These are phyloP conservation scores for Nitzschia sp. DNA, from an alignment of 108 stramenopile genomes.

Conservation along the genomic window DNA sequence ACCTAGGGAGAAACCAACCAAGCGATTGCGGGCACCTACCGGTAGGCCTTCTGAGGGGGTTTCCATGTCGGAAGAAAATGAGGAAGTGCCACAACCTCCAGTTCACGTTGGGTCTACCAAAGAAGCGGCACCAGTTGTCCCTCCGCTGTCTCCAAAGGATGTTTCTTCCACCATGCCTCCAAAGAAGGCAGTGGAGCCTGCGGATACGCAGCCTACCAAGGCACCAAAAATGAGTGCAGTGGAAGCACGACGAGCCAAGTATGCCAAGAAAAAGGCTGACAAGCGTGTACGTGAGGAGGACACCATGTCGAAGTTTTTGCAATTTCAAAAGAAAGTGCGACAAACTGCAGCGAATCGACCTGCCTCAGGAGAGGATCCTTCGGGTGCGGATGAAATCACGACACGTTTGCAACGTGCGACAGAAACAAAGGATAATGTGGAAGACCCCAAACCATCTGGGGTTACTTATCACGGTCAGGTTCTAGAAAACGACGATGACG, in stretches of 20 bases:
- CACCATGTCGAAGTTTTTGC: constrained; percentile 60
- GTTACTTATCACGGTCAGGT: constrained; percentile 54
- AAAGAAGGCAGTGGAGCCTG: background rate
- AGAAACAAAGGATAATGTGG: background rate
- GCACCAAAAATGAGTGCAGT: constrained; percentile 39
- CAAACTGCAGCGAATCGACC: constrained; percentile 1
- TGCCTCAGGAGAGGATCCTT: background rate
- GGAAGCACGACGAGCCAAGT: constrained; percentile 71
- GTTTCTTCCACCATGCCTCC: background rate
- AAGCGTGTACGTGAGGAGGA: constrained; percentile 61
- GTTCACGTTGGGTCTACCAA: background rate
- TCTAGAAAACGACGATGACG: constrained; percentile 39
- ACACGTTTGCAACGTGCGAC: constrained; percentile 53
- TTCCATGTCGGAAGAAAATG: background rate
- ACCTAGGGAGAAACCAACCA: background rate
- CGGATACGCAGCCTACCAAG: background rate
- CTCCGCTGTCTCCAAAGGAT: too few relatives aligned
- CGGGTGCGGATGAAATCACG: constrained; percentile 39
- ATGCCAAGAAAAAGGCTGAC: constrained; percentile 41
- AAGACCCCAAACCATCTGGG: constrained; percentile 8
- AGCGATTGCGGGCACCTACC: background rate
- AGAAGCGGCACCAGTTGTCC: background rate
- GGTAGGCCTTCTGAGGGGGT: background rate
- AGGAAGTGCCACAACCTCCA: background rate
- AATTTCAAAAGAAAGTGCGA: constrained; percentile 68